Conservation (phyloP, 768 basidiomycete species). For the Mycena indigotica region DNA sequence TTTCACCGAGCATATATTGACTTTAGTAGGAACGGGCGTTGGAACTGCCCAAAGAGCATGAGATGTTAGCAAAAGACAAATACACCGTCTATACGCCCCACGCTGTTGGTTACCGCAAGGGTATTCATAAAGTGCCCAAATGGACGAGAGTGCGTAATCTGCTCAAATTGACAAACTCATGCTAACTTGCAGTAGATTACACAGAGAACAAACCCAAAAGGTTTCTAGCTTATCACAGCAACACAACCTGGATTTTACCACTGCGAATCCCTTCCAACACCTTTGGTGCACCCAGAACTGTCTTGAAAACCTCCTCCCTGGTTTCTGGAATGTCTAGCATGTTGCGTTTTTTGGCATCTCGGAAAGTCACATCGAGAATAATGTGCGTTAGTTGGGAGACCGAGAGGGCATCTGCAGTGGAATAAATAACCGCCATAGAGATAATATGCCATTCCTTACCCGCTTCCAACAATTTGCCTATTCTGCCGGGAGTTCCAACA, state of each 20-base stretch:
- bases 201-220: slow-evolving; percentile 83
- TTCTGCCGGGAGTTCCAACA: slow-evolving; percentile 88
- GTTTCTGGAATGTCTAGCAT: slow-evolving; percentile 85
- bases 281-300: slow-evolving; percentile 63
- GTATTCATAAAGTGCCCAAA: slow-evolving; percentile 97
- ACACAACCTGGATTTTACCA: slow-evolving; percentile 78
- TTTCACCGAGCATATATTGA: no score
- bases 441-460: no score
- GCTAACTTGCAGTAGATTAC: slow-evolving; percentile 69
- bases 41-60: slow-evolving; percentile 86
- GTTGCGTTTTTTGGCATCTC: slow-evolving; percentile 74
- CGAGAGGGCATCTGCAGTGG: slow-evolving; percentile 67
- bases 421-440: slow-evolving; percentile 1
- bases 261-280: slow-evolving; percentile 64
- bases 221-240: slow-evolving; percentile 90
- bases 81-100: slow-evolving; percentile 86
- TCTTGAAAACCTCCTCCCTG: slow-evolving; percentile 72
- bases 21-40: slow-evolving; percentile 64
- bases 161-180: neutral
- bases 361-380: slow-evolving; percentile 74
- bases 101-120: slow-evolving; percentile 80
- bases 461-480: slow-evolving; percentile 83
- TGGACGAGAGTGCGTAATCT: slow-evolving; percentile 78
- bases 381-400: slow-evolving; percentile 81
- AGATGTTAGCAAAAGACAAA: slow-evolving; percentile 93